Conservation (phyloP, 73 alveolate genomes). For the Tetrahymena malaccensis region DNA sequence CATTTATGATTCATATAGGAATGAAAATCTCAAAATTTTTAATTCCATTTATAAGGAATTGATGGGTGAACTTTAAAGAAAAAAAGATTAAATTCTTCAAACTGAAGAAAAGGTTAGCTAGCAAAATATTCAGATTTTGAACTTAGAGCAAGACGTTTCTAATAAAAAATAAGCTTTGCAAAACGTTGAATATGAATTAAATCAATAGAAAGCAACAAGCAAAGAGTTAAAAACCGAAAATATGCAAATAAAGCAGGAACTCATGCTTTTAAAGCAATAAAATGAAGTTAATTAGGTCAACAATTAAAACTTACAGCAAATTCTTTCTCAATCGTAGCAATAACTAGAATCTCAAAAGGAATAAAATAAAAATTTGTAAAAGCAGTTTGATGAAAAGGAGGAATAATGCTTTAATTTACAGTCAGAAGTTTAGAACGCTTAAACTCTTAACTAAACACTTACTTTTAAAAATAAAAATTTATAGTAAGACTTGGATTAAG, state of each 20-base stretch:
- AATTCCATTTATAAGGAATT: background rate
- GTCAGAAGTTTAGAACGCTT: background rate
- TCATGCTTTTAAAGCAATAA: background rate
- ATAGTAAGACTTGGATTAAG: background rate
- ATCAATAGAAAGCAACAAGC: background rate
- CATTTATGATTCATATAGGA: no score
- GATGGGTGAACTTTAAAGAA: background rate
- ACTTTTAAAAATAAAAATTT: background rate
- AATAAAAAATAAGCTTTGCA: background rate
- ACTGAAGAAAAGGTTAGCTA: background rate
- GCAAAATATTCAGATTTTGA: background rate
- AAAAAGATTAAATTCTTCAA: background rate
- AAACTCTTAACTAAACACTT: background rate
- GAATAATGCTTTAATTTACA: background rate
- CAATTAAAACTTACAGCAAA: background rate
- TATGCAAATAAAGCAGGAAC: background rate
- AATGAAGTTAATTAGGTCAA: background rate
- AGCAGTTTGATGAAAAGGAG: background rate
- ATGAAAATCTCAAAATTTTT: no score
- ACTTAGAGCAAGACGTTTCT: background rate
- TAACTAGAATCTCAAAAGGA: background rate
- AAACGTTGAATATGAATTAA: background rate
- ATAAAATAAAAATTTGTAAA: background rate
- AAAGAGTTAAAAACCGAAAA: background rate
- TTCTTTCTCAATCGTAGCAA: background rate